phyloP scores from a whole-genome alignment of 2,329 filamentous ascomycete species.

The Cladosporium sphaerospermum region DNA sequence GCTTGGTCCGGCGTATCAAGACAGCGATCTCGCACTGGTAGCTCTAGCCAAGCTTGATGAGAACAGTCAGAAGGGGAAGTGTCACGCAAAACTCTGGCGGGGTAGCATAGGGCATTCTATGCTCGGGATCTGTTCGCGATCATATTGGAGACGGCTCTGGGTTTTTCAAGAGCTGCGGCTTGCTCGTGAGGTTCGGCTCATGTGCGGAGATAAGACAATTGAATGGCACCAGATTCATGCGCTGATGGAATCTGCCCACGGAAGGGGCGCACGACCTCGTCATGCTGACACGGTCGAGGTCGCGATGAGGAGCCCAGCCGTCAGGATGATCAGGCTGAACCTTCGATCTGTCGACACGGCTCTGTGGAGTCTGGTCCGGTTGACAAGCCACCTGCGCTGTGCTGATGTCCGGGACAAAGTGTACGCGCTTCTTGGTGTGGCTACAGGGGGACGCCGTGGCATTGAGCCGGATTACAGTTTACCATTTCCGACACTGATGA shows the following conservation, averaged over 20 bases:
- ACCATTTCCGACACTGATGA: not conserved
- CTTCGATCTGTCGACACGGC: not conserved
- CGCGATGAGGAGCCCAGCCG: not conserved
- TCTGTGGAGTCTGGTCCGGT: not conserved
- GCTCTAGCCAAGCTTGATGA: not conserved
- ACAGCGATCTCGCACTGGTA: not conserved
- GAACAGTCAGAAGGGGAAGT: not conserved
- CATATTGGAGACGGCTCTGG: not conserved
- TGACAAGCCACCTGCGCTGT: not conserved
- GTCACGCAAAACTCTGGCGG: not conserved
- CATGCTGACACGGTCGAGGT: not conserved
- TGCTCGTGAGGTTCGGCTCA: not conserved
- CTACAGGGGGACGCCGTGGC: not conserved
- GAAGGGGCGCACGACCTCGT: too few species aligned
- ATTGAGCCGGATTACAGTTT: not conserved
- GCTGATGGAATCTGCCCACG: too few species aligned
- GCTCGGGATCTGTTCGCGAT: not conserved
- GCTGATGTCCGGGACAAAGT: not conserved
- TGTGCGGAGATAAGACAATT: not conserved
- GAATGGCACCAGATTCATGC: not conserved
- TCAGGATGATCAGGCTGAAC: not conserved
- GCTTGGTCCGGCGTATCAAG: constrained; percentile 4
- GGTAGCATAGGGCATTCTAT: not conserved
- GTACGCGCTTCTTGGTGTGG: not conserved
- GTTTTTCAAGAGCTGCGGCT: not conserved